These are phyloP conservation scores for Fragaria vesca DNA, from an alignment of 306 rosid genomes.

Conservation along the genomic window DNA sequence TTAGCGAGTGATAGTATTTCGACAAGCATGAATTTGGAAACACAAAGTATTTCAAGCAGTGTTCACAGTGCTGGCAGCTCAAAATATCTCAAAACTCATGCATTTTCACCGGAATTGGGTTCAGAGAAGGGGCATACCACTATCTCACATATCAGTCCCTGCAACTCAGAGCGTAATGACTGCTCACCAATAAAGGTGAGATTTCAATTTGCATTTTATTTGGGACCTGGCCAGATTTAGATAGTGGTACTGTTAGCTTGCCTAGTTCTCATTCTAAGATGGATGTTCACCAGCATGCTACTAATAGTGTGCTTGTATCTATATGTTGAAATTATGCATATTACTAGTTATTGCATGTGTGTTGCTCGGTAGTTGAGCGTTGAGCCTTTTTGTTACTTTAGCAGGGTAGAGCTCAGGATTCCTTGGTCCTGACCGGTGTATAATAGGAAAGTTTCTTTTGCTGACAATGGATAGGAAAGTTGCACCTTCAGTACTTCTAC, in stretches of 20 bases:
- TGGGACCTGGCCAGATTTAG: not conserved
- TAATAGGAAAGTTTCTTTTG: not conserved
- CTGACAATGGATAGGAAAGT: not conserved
- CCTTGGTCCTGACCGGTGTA: not conserved
- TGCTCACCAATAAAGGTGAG: slow-evolving; percentile 43
- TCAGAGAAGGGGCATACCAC: slow-evolving; percentile 26
- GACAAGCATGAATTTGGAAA: slow-evolving; percentile 17
- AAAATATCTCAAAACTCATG: slow-evolving; percentile 28
- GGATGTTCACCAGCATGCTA: not conserved
- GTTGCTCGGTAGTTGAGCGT: not conserved
- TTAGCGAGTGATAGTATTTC: slow-evolving; percentile 29
- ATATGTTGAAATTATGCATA: not conserved
- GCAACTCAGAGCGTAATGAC: slow-evolving; percentile 35
- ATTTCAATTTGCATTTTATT: slow-evolving; percentile 8
- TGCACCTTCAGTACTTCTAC: not conserved
- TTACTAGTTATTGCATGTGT: not conserved
- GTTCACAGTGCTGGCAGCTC: slow-evolving; percentile 25
- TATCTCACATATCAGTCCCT: slow-evolving; percentile 31
- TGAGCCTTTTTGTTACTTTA: not conserved
- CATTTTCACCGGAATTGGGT: slow-evolving; percentile 36
- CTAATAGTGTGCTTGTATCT: not conserved
- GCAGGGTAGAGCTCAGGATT: not conserved
- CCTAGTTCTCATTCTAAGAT: not conserved
- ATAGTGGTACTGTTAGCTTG: slow-evolving; percentile 8
- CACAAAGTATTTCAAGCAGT: slow-evolving; percentile 21